Conservation (phyloP, 2,329 filamentous ascomycete genomes). For the Sporothrix euskadiensis region DNA sequence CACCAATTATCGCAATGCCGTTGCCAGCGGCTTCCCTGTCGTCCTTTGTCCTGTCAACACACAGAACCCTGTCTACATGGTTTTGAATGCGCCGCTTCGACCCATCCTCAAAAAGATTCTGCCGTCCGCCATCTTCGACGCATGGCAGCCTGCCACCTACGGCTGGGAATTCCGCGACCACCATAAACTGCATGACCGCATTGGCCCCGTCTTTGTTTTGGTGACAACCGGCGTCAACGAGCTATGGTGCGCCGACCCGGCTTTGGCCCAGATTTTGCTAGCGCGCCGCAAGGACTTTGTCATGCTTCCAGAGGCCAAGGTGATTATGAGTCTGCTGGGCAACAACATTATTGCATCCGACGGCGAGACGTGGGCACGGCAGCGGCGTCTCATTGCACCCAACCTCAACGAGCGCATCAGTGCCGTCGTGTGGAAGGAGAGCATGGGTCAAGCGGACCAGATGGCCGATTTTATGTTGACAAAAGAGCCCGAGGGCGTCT, state of each 20-base stretch:
- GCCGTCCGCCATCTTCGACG: slow-evolving; percentile 23
- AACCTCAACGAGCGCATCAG: slow-evolving; percentile 43
- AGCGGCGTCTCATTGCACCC: slow-evolving; percentile 42
- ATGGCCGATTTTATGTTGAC: slow-evolving; percentile 39
- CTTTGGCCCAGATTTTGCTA: slow-evolving; percentile 37
- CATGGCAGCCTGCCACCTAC: slow-evolving; percentile 30
- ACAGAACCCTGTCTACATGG: slow-evolving; percentile 25
- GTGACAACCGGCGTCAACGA: slow-evolving; percentile 36
- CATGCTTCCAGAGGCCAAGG: slow-evolving; percentile 35
- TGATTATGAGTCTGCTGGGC: slow-evolving; percentile 41
- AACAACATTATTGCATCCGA: slow-evolving; percentile 39
- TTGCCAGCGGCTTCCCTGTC: slow-evolving; percentile 18
- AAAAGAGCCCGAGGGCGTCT: slow-evolving; percentile 34
- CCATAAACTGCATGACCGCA: slow-evolving; percentile 35
- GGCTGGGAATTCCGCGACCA: slow-evolving; percentile 42
- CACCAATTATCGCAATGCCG: slow-evolving; percentile 27
- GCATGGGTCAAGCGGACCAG: slow-evolving; percentile 36
- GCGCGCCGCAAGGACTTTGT: slow-evolving; percentile 42
- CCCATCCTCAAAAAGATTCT: slow-evolving; percentile 21
- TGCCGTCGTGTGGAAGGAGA: slow-evolving; percentile 41
- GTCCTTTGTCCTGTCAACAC: slow-evolving; percentile 25
- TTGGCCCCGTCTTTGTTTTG: slow-evolving; percentile 39
- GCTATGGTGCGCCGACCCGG: slow-evolving; percentile 39
- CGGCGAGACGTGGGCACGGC: slow-evolving; percentile 39
- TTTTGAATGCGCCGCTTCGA: slow-evolving; percentile 22